phyloP scores from a whole-genome alignment of 805 yeast genomes.

The Saccharomycodes ludwigii region DNA sequence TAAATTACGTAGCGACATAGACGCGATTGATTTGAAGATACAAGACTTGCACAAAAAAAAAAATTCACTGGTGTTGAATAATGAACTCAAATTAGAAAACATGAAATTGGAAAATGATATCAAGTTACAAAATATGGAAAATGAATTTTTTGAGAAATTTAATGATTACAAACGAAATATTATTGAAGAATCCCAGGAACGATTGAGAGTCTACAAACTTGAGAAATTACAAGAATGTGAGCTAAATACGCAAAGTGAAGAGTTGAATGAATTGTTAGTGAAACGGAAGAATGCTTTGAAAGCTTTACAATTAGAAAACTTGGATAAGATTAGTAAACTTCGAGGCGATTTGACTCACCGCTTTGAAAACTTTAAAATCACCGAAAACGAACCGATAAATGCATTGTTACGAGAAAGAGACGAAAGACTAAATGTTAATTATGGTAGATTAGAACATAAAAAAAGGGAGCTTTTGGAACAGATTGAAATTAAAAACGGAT shows the following conservation, averaged over 20 bases:
- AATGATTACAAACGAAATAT: slow-evolving; percentile 5
- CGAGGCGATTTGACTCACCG: background rate
- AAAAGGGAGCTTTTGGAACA: background rate
- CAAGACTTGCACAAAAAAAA: slow-evolving; percentile 12
- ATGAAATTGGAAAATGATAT: slow-evolving; percentile 13
- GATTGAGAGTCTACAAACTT: background rate
- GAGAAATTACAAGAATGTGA: slow-evolving; percentile 4
- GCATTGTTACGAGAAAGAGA: slow-evolving; percentile 1
- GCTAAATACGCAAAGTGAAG: too few species aligned
- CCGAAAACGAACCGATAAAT: slow-evolving; percentile 1
- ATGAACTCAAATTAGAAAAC: slow-evolving; percentile 14
- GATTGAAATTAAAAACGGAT: background rate
- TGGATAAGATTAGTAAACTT: background rate
- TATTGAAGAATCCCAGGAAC: background rate
- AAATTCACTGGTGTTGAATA: slow-evolving; percentile 9
- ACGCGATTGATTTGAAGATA: slow-evolving; percentile 10
- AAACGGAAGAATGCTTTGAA: slow-evolving; percentile 3
- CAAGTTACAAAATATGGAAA: slow-evolving; percentile 15
- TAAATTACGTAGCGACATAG: slow-evolving; percentile 13
- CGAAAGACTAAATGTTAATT: background rate
- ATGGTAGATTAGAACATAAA: background rate
- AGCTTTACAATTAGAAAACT: slow-evolving; percentile 1
- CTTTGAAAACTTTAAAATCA: slow-evolving; percentile 1
- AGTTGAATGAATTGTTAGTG: slow-evolving; percentile 3
- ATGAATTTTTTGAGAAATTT: slow-evolving; percentile 9